Conservation (phyloP, 2,329 filamentous ascomycete genomes). For the Colletotrichum liriopes region DNA sequence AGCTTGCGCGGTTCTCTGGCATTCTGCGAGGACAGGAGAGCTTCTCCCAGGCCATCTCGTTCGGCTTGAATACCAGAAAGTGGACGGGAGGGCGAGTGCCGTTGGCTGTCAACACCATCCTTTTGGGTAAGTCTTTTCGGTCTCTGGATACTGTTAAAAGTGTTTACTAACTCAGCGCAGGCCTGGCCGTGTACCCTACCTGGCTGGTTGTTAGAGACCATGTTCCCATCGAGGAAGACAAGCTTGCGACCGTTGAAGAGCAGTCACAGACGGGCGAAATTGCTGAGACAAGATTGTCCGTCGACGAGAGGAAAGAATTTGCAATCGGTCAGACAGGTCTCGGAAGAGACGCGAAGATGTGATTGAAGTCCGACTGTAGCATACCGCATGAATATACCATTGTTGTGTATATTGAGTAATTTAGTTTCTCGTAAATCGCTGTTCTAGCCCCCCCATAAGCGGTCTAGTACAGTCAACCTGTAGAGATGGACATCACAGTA, state of each 20-base stretch:
- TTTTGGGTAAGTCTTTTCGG: slow-evolving; percentile 51
- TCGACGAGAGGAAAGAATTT: slow-evolving; percentile 30
- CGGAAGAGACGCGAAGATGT: slow-evolving; percentile 33
- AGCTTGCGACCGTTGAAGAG: slow-evolving; percentile 17
- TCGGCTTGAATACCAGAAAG: slow-evolving; percentile 56
- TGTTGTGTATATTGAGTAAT: no score
- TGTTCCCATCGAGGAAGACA: slow-evolving; percentile 47
- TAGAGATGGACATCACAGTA: no score
- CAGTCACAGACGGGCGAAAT: slow-evolving; percentile 15
- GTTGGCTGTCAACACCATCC: slow-evolving; percentile 56
- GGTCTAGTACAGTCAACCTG: no score
- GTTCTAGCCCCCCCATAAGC: no score
- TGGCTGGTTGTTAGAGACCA: slow-evolving; percentile 53
- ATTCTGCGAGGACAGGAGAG: slow-evolving; percentile 59
- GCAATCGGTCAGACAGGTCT: slow-evolving; percentile 32
- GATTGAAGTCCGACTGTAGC: not conserved
- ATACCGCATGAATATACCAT: not conserved
- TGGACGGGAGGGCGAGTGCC: slow-evolving; percentile 58
- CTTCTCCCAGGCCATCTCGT: slow-evolving; percentile 58
- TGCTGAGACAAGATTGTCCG: slow-evolving; percentile 20
- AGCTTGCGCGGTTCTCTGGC: slow-evolving; percentile 60
- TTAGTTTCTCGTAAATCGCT: no score
- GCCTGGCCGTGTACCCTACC: slow-evolving; percentile 48
- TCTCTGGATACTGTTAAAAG: not conserved
- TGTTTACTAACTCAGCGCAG: slow-evolving; percentile 40